Evolutionary conservation across 2,329 filamentous ascomycete genomes (phyloP), one percentile per base, ranked within the genome.

Genomic region (Colletotrichum spaethianum): DNA sequence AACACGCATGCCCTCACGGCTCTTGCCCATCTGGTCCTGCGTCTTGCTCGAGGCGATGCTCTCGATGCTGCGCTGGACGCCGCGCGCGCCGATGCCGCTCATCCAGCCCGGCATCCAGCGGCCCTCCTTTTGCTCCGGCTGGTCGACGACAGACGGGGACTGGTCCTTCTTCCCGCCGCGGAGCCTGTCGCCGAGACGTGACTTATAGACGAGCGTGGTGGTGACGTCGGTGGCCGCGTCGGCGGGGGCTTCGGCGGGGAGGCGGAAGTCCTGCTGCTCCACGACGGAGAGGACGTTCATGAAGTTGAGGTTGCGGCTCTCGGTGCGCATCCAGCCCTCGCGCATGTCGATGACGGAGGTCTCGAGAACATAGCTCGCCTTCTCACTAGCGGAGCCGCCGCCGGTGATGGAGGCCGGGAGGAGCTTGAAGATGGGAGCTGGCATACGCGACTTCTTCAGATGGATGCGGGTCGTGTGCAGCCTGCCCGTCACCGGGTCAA

Each of bases 291-390:
- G 83, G 23, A 96, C 92, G 72, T 93, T 93, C 6, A 93, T 94
- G 83, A 93, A 96, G 82, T 96, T 94, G 64, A 96, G 86, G 77
- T 96, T 96, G 74, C 90, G 88, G 77, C 91, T 94, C 83, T 96
- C 93, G 0, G 93, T 94, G 79, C 90, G 88, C 93, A 96, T 95
- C 90, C 92, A 94, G 56, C 93, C 93, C 78, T 95, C 90, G 72
- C 90, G 91, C 73, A 95, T 90, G 80, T 96, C 93, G 33, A 96
- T 91, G 11, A 94, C 88, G 75, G 92, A 94, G 38, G 90, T 93
- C 83, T 96, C 94, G 48, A 96, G 89, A 67, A 96, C 93, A 80
- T 94, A 96, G 67, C 90, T 92, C 57, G 94, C 93, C 80, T 93
- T 93, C 78, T 93, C 90, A 72, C 89, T 87, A 52, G 85, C 87